A percentile compares a stretch with the other conserved stretches of the same genome.
Conservation (phyloP, 805 yeast genomes). For the Myxozyma sirexii region DNA sequence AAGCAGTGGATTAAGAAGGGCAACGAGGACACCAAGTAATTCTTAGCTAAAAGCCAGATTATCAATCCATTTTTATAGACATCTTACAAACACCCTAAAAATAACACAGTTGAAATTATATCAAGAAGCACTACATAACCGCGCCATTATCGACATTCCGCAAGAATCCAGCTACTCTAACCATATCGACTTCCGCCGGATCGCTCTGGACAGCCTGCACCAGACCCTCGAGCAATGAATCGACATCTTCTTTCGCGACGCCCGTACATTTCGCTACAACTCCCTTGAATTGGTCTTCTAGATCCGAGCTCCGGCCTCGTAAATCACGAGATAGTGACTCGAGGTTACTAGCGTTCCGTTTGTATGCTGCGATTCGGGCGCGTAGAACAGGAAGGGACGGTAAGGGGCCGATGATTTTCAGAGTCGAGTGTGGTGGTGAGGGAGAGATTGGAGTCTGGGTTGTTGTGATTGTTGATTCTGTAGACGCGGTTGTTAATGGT, state of each 20-base stretch:
- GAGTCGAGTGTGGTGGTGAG: background rate
- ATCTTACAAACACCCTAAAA: too few relatives aligned
- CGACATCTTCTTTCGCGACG: constrained; percentile 78
- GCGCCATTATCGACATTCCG: constrained; percentile 42
- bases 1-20: constrained; percentile 17
- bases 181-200: constrained; percentile 66
- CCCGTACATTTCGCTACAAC: constrained; percentile 91
- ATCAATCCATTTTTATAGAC: too few relatives aligned
- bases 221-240: constrained; percentile 76
- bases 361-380: constrained; percentile 82
- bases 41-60: too few relatives aligned
- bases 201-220: constrained; percentile 90
- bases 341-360: constrained; percentile 64
- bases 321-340: constrained; percentile 56
- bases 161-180: constrained; percentile 58
- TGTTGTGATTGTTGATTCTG: background rate
- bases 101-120: background rate
- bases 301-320: constrained; percentile 54
- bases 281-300: constrained; percentile 78
- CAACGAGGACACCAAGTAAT: background rate
- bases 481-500: background rate
- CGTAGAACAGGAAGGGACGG: constrained; percentile 58
- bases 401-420: constrained; percentile 36
- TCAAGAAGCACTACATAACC: background rate
- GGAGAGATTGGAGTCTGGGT: background rate